These are phyloP conservation scores for Pythium brachiatum DNA, from an alignment of 352 stramenopile species.

Conservation along the genomic window DNA sequence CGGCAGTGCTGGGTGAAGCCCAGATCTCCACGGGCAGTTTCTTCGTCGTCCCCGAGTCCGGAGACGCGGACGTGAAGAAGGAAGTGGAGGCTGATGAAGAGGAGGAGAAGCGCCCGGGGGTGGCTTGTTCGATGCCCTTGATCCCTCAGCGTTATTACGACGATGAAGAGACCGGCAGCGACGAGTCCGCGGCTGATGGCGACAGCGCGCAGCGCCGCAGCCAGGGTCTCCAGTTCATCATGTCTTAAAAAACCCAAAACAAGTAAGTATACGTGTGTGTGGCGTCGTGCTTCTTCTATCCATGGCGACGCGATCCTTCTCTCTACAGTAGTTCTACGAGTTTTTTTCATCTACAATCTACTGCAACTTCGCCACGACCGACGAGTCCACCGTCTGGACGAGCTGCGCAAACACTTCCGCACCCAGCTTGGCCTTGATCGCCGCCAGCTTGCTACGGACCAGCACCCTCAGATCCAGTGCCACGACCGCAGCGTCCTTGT, in stretches of 20 bases:
- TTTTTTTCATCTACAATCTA: conserved; percentile 21
- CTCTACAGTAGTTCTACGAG: conserved; percentile 6
- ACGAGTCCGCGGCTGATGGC: not conserved
- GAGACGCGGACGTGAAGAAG: conserved; percentile 1
- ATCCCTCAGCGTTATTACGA: not conserved
- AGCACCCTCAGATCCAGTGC: conserved; percentile 45
- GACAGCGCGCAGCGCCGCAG: not conserved
- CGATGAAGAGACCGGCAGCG: not conserved
- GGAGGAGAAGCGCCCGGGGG: not conserved
- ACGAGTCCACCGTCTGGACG: conserved; percentile 54
- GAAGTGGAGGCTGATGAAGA: conserved; percentile 1
- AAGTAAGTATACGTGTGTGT: not conserved
- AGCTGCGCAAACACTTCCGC: conserved; percentile 44
- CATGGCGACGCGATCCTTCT: not conserved
- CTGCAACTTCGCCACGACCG: conserved; percentile 56
- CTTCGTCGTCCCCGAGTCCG: not conserved
- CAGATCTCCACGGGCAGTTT: conserved; percentile 7
- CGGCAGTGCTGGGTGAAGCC: conserved; percentile 12
- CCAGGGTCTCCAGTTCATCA: conserved; percentile 25
- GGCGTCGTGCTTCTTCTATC: not conserved
- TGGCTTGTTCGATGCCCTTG: not conserved
- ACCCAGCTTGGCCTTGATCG: conserved; percentile 41
- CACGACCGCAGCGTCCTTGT: conserved; percentile 40
- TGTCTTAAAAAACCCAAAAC: conserved; percentile 18
- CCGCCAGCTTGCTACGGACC: conserved; percentile 38